Evolutionary conservation across 257 asterid species (phyloP).

Genomic region (Solanum ossicruentum): DNA sequence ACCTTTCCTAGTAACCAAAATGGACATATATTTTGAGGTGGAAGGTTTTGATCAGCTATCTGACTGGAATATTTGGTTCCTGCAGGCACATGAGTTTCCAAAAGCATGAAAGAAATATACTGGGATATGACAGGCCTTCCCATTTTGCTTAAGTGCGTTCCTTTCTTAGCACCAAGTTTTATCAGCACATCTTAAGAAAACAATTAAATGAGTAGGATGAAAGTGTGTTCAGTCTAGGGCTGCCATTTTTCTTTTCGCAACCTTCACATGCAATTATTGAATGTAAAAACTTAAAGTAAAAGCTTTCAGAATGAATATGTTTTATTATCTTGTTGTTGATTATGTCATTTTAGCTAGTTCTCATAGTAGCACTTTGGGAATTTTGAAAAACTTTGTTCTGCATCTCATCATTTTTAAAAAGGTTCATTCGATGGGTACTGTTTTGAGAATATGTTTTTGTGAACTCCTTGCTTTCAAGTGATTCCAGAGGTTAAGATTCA

Average conservation of each 20-base stretch:
- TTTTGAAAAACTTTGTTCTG: background rate
- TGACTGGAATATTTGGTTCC: slow-evolving; percentile 83
- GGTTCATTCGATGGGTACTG: background rate
- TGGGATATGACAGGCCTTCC: slow-evolving; percentile 58
- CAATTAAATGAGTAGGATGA: slow-evolving; percentile 6
- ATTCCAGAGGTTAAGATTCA: background rate
- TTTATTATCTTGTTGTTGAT: background rate
- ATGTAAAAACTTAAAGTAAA: background rate
- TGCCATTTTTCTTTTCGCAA: background rate
- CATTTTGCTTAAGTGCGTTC: slow-evolving; percentile 30
- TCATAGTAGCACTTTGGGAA: background rate
- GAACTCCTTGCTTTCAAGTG: background rate
- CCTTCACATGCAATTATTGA: background rate
- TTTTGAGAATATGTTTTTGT: background rate
- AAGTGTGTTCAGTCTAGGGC: background rate
- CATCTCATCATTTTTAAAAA: background rate
- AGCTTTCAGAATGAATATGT: background rate
- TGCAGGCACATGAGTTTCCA: slow-evolving; percentile 99
- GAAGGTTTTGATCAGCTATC: slow-evolving; percentile 40
- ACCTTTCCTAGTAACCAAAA: slow-evolving; percentile 5
- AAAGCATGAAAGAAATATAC: slow-evolving; percentile 68
- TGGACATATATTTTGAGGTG: slow-evolving; percentile 11
- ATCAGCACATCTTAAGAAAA: slow-evolving; percentile 9
- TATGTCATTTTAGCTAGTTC: background rate
- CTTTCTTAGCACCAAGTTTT: background rate